Percentiles rank a stretch among this genome's conserved stretches.
Evolutionary conservation across 495 filamentous ascomycete species (phyloP).

Genomic region (Trichodelitschia bisporula): DNA sequence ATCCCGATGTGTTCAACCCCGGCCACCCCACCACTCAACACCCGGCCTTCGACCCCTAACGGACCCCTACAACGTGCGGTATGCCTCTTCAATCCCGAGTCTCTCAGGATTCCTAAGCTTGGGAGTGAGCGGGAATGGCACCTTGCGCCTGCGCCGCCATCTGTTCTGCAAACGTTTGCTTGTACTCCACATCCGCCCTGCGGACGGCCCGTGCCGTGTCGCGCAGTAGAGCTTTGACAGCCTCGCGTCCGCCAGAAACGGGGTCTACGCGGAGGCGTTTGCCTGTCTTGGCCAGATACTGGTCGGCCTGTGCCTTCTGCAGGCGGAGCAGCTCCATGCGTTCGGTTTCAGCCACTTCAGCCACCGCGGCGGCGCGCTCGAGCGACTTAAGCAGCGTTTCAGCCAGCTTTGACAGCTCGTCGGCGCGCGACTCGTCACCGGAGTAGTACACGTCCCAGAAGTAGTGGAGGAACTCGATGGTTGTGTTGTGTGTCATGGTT

Average conservation of each 20-base stretch:
- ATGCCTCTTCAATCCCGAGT: too few relatives aligned
- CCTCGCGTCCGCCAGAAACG: constrained; percentile 47
- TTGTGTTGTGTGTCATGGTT: constrained; percentile 70
- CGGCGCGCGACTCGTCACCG: constrained; percentile 49
- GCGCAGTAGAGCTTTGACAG: constrained; percentile 48
- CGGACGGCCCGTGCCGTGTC: constrained; percentile 43
- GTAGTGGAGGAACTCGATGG: constrained; percentile 82
- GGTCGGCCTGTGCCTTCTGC: constrained; percentile 39
- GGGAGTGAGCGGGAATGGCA: too few relatives aligned
- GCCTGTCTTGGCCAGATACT: constrained; percentile 43
- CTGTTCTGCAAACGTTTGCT: constrained; percentile 34
- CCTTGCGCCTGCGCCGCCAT: too few relatives aligned
- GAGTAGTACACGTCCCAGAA: constrained; percentile 84
- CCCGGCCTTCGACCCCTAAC: too few relatives aligned
- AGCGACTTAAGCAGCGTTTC: constrained; percentile 51
- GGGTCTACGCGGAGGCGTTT: constrained; percentile 37
- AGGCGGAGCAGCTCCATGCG: constrained; percentile 33
- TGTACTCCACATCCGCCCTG: constrained; percentile 36
- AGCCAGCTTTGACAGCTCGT: constrained; percentile 48
- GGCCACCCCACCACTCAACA: too few relatives aligned
- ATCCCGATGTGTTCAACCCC: too few relatives aligned
- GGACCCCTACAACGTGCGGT: too few relatives aligned
- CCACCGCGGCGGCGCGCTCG: constrained; percentile 63
- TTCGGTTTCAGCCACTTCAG: constrained; percentile 52
- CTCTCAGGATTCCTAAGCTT: too few relatives aligned